Evolutionary conservation across 2,329 filamentous ascomycete genomes (phyloP).

Genomic region (Arthrobotrys pseudoclavata): DNA sequence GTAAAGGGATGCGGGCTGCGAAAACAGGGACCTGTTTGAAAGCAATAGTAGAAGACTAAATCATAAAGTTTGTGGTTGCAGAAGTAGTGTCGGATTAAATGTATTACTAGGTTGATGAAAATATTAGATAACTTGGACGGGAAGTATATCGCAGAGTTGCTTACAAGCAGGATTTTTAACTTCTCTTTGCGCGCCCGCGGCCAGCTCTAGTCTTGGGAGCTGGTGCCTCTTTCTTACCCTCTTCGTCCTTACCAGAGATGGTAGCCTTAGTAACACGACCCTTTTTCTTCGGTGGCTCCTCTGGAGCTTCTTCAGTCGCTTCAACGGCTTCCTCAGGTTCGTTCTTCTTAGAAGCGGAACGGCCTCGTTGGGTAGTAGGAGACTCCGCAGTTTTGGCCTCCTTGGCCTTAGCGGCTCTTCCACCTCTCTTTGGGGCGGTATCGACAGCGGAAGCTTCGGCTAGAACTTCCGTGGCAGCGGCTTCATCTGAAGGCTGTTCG

Average conservation of each 20-base stretch:
- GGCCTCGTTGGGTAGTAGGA: constrained; percentile 27
- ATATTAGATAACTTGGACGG: neutral
- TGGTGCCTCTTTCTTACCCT: constrained; percentile 31
- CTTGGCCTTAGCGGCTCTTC: neutral
- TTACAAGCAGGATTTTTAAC: constrained; percentile 20
- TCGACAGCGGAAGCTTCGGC: neutral
- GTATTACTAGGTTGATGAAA: neutral
- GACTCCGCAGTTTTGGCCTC: constrained; percentile 23
- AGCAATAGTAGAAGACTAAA: neutral
- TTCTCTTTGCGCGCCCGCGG: constrained; percentile 46
- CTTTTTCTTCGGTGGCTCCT: constrained; percentile 47
- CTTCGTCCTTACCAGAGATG: constrained; percentile 40
- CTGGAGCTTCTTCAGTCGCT: constrained; percentile 9
- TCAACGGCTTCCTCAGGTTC: constrained; percentile 33
- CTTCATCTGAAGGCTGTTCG: constrained; percentile 23
- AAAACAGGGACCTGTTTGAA: neutral
- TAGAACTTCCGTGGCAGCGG: neutral
- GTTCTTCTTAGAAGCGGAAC: constrained; percentile 25
- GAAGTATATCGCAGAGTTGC: neutral
- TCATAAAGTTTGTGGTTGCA: neutral
- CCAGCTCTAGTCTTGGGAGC: constrained; percentile 35
- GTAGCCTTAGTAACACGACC: constrained; percentile 40
- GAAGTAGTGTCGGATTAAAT: neutral
- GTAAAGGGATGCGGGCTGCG: neutral
- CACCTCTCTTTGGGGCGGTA: constrained; percentile 9